Conservation (phyloP, 371 early-diverging fungal species). For the Mucor racemosus region DNA sequence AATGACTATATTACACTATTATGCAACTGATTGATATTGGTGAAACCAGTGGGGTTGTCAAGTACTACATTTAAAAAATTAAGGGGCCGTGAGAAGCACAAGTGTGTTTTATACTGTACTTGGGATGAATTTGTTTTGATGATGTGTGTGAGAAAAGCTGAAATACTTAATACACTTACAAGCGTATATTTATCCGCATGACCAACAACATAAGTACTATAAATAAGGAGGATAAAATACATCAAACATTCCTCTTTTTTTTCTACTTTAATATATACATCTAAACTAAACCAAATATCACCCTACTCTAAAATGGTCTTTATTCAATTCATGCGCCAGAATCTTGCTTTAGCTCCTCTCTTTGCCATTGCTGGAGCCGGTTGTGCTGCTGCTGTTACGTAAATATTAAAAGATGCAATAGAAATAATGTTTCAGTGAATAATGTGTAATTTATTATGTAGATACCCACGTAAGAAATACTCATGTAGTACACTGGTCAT, state of each 20-base stretch:
- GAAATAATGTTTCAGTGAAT: neutral
- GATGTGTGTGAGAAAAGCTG: conserved; percentile 4
- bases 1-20: no score
- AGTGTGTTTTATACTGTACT: neutral
- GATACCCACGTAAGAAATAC: conserved; percentile 26
- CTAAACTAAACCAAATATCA: neutral
- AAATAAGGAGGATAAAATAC: neutral
- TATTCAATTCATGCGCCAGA: conserved; percentile 35
- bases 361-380: conserved; percentile 52
- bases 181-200: neutral
- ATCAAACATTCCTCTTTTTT: conserved; percentile 9
- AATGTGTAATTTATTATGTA: neutral
- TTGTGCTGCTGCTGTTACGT: conserved; percentile 51
- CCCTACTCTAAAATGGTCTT: conserved; percentile 26
- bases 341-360: conserved; percentile 50
- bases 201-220: conserved; percentile 3
- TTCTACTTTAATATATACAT: neutral
- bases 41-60: no score
- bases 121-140: neutral
- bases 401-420: conserved; percentile 14
- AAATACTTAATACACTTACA: neutral
- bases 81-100: neutral
- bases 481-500: neutral
- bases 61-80: no score
- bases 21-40: no score